Base-by-base conservation (phyloP, 805 yeast species). In the Diddensiella santjacobensis region DNA sequence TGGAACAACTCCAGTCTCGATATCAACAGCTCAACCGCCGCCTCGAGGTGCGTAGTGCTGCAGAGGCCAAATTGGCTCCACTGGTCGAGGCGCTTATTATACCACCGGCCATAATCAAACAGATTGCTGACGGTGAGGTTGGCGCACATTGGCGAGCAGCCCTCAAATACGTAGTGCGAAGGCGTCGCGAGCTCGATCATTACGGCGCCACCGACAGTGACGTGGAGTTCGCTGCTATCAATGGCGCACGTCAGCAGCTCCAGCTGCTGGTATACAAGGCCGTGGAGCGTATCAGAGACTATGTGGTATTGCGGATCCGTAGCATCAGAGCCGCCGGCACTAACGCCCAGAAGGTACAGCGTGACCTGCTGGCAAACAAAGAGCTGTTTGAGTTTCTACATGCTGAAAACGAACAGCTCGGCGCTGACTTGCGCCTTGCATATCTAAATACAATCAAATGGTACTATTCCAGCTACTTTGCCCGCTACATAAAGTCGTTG, bases 401-500 rank as follows among this genome's bases (percentile, higher is more conserved):
- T 3, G 58, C 66, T 3, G 77, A 79, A 43, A 78, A 84, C 49
- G 72, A 76, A 5, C 73, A 79, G 4, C 67, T 93, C 47, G 91
- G 96, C 0, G 62, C 69, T 13, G 93, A 87, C 59, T 72, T 93
- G 35, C 75, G 81, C 47, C 77, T 77, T 58, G 98, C 97, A 0
- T 93, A 93, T 63, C 69, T 82, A 17, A 81, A 81, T 59, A 91
- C 98, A 2, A 90, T 93, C 87, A 73, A 78, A 58, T 93, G 99
- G 99, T 93, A 91, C 68, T 93, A 93, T 64, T 73, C 76, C 49
- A 77, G 84, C 48, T 78, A 85, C 56, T 91, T 90, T 60, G 80
- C 83, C 15, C 79, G 89, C 53, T 90, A 89, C 66, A 65, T 83
- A 33, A 78, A 82, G 52, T 80, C 95, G 0, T 66, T 90, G 44